phyloP scores from a whole-genome alignment of 2,329 filamentous ascomycete genomes.

The Aspergillus alliaceus region DNA sequence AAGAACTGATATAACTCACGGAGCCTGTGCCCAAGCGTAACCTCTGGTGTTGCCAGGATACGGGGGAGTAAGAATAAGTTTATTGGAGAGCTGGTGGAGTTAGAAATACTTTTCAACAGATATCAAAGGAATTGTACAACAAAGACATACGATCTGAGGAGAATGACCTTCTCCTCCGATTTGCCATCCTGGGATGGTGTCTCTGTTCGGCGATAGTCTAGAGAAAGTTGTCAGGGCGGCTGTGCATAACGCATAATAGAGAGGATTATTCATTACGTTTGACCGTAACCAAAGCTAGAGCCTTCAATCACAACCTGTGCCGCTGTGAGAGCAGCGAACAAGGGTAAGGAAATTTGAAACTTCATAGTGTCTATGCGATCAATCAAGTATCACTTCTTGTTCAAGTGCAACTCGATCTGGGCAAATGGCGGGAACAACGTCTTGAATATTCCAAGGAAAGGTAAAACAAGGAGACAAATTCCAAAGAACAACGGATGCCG shows the following conservation, averaged over 20 bases:
- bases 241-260: background rate
- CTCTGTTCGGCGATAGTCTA: slow-evolving; percentile 61
- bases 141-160: slow-evolving; percentile 50
- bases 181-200: slow-evolving; percentile 57
- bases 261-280: slow-evolving; percentile 49
- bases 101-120: slow-evolving; percentile 13
- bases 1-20: slow-evolving; percentile 31
- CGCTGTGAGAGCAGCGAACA: slow-evolving; percentile 52
- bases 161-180: slow-evolving; percentile 56
- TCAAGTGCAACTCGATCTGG: background rate
- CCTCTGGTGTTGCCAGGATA: slow-evolving; percentile 82
- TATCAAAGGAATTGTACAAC: background rate
- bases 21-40: slow-evolving; percentile 73
- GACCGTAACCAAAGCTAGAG: slow-evolving; percentile 74
- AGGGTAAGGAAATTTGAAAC: slow-evolving; percentile 40
- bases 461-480: background rate
- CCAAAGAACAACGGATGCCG: slow-evolving; percentile 9
- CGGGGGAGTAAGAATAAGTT: slow-evolving; percentile 85
- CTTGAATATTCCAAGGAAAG: background rate
- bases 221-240: slow-evolving; percentile 10
- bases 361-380: slow-evolving; percentile 38
- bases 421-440: background rate
- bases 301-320: slow-evolving; percentile 70
- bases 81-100: slow-evolving; percentile 68
- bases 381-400: slow-evolving; percentile 9